Conservation (phyloP, 2,329 filamentous ascomycete genomes). For the Colletotrichum australisinense region DNA sequence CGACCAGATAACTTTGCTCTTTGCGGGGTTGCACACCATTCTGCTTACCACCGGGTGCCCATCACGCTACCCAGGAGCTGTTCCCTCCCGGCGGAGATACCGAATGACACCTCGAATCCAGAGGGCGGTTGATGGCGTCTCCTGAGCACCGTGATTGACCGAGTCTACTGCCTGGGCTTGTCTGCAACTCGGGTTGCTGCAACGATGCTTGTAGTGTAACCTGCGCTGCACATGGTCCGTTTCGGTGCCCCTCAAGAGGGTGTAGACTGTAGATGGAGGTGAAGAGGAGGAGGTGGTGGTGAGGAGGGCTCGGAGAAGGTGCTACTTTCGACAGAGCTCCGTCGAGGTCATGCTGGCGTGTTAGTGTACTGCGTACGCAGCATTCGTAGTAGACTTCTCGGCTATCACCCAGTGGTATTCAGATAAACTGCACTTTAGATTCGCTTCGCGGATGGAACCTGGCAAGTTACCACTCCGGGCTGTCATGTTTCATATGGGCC, state of each 20-base stretch:
- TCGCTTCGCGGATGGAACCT: slow-evolving; percentile 13
- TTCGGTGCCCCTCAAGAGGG: slow-evolving; percentile 6
- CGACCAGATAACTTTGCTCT: neutral
- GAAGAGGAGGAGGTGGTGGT: slow-evolving; percentile 16
- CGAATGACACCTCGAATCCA: slow-evolving; percentile 28
- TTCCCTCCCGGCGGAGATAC: slow-evolving; percentile 32
- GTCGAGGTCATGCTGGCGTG: slow-evolving; percentile 5
- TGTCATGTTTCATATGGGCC: slow-evolving; percentile 27
- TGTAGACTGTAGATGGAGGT: neutral
- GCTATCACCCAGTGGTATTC: slow-evolving; percentile 10
- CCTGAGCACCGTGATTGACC: slow-evolving; percentile 20
- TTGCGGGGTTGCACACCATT: slow-evolving; percentile 30
- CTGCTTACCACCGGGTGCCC: neutral
- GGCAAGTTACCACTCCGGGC: slow-evolving; percentile 12
- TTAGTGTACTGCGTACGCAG: too few relatives aligned
- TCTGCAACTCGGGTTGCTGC: slow-evolving; percentile 29
- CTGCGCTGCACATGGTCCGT: slow-evolving; percentile 9
- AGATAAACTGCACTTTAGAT: slow-evolving; percentile 3
- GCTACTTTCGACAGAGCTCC: slow-evolving; percentile 18
- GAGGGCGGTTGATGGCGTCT: slow-evolving; percentile 16
- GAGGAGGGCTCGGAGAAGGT: slow-evolving; percentile 13
- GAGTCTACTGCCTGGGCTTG: slow-evolving; percentile 3
- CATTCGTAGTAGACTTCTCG: neutral
- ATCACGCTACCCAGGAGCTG: slow-evolving; percentile 34
- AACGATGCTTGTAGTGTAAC: slow-evolving; percentile 29